Evolutionary conservation across 768 basidiomycete genomes (phyloP), one percentile per base, ranked within the genome.

Genomic region (Roridomyces roridus): DNA sequence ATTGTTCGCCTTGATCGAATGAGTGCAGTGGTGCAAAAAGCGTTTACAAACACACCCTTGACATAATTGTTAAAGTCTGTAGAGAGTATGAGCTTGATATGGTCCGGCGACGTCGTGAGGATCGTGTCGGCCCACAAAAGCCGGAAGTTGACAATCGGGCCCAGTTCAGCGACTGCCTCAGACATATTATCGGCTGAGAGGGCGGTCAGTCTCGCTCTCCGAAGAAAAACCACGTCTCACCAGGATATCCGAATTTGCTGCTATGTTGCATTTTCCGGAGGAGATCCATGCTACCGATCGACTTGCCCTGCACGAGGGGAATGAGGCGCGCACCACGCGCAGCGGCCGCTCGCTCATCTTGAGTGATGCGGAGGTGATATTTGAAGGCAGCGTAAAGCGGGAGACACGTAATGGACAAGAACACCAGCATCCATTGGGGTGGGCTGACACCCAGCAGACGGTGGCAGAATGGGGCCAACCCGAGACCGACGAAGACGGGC

Each of bases 211-310:
- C 8, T 20, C 5, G 7, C 4, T 5, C 34, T 12, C 44, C 31
- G 43, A 40, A 7, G 35, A 23, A 20, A 50, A 20, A 12, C 1
- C 5, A 9, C 7, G 6, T 44, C 47, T 2, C 49, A 74, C 73
- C 72, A 37, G 71, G 74, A 57, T 74, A 74, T 3, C 74, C 72
- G 11, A 60, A 34, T 8, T 44, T 58, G 23, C 68, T 70, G 28
- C 67, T 65, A 55, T 54, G 46, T 23, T 60, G 34, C 18, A 67
- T 17, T 6, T 1, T 28, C n/a, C 62, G 21, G 58, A 75, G 53
- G 15, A 68, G 11, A 43, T 75, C 71, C 31, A 71, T n/a, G 39
- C 65, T 73, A 46, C 71, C 72, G 11, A 72, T 55, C 9, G 17
- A 47, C 18, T 63, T 28, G 5, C 71, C 71, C 7, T 28, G 46